phyloP scores from a whole-genome alignment of 768 basidiomycete species.

The Suillus luteus region DNA sequence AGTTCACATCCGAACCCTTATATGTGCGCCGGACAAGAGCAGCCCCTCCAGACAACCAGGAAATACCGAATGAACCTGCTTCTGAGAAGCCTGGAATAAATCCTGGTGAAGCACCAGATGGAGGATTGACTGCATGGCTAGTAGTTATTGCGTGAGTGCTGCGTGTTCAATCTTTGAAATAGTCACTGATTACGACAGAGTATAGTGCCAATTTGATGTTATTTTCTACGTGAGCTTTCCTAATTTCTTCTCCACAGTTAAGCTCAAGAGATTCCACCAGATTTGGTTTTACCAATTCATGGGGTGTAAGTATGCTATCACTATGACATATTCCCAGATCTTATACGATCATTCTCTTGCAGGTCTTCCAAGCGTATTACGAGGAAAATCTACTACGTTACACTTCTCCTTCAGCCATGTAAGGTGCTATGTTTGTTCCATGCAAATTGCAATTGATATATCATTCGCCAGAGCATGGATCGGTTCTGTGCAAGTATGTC shows the following conservation, averaged over 20 bases:
- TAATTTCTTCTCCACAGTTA: conserved; percentile 5
- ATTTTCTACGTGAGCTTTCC: conserved; percentile 1
- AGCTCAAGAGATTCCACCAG: conserved; percentile 25
- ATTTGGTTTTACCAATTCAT: conserved; percentile 73
- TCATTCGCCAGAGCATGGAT: conserved; percentile 67
- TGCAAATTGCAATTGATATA: neutral
- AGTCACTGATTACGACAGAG: conserved; percentile 30
- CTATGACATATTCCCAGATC: neutral
- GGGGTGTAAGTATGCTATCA: conserved; percentile 55
- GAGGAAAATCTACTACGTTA: conserved; percentile 50
- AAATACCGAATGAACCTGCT: neutral
- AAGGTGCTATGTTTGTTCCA: conserved; percentile 17
- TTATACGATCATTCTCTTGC: conserved; percentile 6
- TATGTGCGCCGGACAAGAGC: neutral
- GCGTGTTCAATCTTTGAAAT: conserved; percentile 12
- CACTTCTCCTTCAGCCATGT: conserved; percentile 65
- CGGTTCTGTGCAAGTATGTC: conserved; percentile 65
- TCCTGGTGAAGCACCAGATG: conserved; percentile 29
- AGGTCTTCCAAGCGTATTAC: conserved; percentile 79
- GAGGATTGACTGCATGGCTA: conserved; percentile 33
- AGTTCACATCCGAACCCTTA: neutral
- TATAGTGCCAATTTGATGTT: conserved; percentile 39
- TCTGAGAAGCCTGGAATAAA: conserved; percentile 20
- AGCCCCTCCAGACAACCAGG: conserved; percentile 14
- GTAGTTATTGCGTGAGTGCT: conserved; percentile 32